phyloP scores from a whole-genome alignment of 345 rosid genomes.

The Diplotaxis tenuifolia region DNA sequence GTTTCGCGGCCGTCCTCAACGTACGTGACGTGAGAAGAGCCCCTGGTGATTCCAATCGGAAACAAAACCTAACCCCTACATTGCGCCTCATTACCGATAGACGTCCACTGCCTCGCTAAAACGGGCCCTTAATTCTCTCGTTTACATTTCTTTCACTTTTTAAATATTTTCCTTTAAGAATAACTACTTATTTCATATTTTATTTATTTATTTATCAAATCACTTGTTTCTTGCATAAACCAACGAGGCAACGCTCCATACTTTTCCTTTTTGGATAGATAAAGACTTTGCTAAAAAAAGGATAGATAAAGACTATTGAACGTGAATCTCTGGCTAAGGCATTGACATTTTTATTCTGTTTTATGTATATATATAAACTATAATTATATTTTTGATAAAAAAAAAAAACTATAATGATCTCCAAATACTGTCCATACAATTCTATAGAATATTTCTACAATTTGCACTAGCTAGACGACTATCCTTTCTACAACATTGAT shows the following conservation, averaged over 20 bases:
- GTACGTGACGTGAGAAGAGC: too few species aligned
- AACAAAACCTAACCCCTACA: too few species aligned
- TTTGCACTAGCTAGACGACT: conserved; percentile 1
- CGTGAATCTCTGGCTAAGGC: conserved; percentile 16
- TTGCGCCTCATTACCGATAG: too few species aligned
- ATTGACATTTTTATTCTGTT: conserved; percentile 6
- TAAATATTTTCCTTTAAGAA: neutral
- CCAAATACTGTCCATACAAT: conserved; percentile 8
- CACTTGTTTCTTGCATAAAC: conserved; percentile 28
- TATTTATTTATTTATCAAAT: neutral
- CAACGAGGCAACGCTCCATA: conserved; percentile 31
- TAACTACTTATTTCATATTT: neutral
- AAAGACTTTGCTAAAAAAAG: neutral
- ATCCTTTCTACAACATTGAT: neutral
- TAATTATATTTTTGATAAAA: too few species aligned
- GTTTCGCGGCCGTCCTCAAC: too few species aligned
- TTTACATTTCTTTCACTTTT: too few species aligned
- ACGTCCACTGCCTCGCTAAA: too few species aligned
- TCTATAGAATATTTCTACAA: conserved; percentile 3
- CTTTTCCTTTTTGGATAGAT: conserved; percentile 24
- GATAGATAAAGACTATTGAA: conserved; percentile 23
- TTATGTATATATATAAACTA: neutral
- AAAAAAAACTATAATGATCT: neutral
- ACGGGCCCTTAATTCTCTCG: too few species aligned
- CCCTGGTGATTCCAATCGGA: too few species aligned